Percentiles rank a stretch among this genome's conserved stretches.
These are phyloP conservation scores for Millerozyma miso DNA, from an alignment of 805 yeast species.

Conservation along the genomic window DNA sequence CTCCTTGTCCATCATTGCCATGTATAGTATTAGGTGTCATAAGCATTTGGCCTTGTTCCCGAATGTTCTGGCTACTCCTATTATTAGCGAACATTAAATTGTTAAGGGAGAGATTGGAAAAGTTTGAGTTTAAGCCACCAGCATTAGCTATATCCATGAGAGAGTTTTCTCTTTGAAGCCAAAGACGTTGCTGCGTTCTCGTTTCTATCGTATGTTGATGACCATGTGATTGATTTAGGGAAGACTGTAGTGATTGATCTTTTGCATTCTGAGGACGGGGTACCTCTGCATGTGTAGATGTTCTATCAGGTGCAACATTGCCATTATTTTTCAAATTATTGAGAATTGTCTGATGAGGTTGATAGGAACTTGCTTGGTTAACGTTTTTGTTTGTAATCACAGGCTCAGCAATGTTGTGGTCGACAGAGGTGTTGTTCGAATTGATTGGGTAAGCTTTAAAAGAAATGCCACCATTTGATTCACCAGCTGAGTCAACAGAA, in stretches of 20 bases:
- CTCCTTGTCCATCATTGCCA: background rate
- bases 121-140: constrained; percentile 29
- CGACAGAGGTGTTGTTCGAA: background rate
- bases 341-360: constrained; percentile 39
- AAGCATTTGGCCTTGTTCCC: constrained; percentile 8
- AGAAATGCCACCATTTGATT: constrained; percentile 27
- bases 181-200: constrained; percentile 77
- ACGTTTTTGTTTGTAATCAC: constrained; percentile 28
- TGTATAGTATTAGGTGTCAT: constrained; percentile 7
- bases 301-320: constrained; percentile 10
- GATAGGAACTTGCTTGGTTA: constrained; percentile 35
- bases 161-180: constrained; percentile 79
- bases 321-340: constrained; percentile 38
- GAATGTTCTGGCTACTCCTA: constrained; percentile 19
- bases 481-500: constrained; percentile 17
- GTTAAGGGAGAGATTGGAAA: constrained; percentile 36
- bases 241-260: constrained; percentile 11
- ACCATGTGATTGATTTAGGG: constrained; percentile 1
- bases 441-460: constrained; percentile 28
- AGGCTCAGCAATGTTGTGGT: constrained; percentile 23
- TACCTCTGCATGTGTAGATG: background rate
- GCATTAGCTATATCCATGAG: constrained; percentile 49
- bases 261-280: constrained; percentile 9
- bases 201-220: constrained; percentile 37
- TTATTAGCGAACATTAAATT: constrained; percentile 36